phyloP scores from a whole-genome alignment of 106 monocot genomes.

The Cymbidium sinense region DNA sequence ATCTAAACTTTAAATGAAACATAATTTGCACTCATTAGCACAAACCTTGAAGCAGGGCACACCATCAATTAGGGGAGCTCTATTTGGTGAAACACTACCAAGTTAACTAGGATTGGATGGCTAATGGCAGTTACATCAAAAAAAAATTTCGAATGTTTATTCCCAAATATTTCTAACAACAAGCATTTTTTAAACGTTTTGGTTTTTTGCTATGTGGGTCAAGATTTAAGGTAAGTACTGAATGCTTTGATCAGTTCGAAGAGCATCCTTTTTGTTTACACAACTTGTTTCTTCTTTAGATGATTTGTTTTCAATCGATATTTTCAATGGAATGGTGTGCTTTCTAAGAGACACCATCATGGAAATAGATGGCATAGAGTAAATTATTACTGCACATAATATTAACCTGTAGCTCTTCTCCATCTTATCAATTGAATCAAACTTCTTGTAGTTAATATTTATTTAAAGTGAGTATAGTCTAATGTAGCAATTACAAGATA shows the following conservation, averaged over 20 bases:
- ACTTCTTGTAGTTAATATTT: background rate
- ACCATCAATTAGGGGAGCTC: background rate
- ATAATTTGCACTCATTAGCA: too few species aligned
- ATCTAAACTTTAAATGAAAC: too few species aligned
- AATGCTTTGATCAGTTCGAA: background rate
- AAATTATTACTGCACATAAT: background rate
- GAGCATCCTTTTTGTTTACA: background rate
- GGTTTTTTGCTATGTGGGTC: background rate
- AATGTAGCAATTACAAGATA: background rate
- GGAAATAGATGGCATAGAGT: too few species aligned
- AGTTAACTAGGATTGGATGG: background rate
- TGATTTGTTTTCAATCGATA: background rate
- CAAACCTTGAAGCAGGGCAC: too few species aligned
- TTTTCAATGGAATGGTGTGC: background rate
- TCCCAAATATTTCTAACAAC: too few species aligned
- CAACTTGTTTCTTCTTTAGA: background rate
- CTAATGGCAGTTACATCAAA: background rate
- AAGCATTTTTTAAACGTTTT: too few species aligned
- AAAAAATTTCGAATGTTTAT: background rate
- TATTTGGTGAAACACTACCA: background rate
- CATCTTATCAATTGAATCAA: background rate
- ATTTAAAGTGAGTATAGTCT: background rate
- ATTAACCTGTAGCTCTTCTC: background rate
- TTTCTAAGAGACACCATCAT: background rate
- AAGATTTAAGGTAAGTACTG: background rate